phyloP scores from a whole-genome alignment of 495 filamentous ascomycete genomes.

The Xylaria venustula region DNA sequence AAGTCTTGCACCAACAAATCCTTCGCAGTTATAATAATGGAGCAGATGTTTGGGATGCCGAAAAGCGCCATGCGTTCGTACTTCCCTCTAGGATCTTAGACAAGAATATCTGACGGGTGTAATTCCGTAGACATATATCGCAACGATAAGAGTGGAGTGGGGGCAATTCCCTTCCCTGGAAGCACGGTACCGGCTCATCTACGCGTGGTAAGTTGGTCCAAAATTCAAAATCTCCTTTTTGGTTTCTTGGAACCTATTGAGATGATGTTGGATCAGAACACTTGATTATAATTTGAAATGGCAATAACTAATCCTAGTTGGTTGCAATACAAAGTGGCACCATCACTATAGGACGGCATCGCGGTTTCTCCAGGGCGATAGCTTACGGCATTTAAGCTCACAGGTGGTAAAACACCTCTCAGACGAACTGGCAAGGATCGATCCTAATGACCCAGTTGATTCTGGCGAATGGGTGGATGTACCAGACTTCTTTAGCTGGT shows the following conservation, averaged over 20 bases:
- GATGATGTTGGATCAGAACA: too few species aligned
- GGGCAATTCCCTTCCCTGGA: not conserved
- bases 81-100: not conserved
- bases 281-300: not conserved
- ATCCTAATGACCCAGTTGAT: not conserved
- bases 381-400: not conserved
- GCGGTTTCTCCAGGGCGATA: not conserved
- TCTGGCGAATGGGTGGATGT: not conserved
- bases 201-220: not conserved
- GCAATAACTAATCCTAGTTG: not conserved
- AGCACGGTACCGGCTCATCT: not conserved
- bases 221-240: too few species aligned
- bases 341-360: not conserved
- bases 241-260: too few species aligned
- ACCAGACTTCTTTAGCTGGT: not conserved
- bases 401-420: not conserved
- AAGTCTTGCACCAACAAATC: not conserved
- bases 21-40: not conserved
- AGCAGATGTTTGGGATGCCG: not conserved
- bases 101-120: not conserved
- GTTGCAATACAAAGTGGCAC: not conserved
- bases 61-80: conserved; percentile 4
- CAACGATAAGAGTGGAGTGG: not conserved
- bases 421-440: not conserved
- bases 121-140: not conserved